Percentiles rank a stretch among this genome's conserved stretches.
Evolutionary conservation across 2,329 filamentous ascomycete species (phyloP).

Genomic region (Alternaria ventricosa): DNA sequence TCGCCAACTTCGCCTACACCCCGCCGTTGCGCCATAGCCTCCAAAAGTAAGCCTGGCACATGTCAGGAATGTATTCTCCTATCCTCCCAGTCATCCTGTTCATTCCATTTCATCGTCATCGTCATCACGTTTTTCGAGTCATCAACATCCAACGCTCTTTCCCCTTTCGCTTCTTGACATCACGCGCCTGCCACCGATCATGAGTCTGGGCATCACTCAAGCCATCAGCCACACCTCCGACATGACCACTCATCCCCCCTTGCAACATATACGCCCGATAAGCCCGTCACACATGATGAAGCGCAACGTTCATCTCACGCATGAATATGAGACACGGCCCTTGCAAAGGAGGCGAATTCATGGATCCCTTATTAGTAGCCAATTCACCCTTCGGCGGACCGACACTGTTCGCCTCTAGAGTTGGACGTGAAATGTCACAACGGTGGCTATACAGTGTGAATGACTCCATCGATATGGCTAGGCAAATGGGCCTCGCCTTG

Average conservation of each 20-base stretch:
- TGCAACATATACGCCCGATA: neutral
- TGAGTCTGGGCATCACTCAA: neutral
- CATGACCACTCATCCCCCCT: conserved; percentile 4
- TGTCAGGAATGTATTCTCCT: neutral
- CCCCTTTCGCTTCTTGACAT: neutral
- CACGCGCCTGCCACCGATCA: conserved; percentile 2
- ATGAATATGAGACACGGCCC: neutral
- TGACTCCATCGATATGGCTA: neutral
- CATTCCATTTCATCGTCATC: neutral
- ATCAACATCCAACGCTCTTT: neutral
- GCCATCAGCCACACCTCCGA: conserved; percentile 7
- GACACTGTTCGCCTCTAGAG: neutral
- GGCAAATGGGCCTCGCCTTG: neutral
- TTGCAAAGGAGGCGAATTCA: neutral
- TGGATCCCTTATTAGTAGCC: neutral
- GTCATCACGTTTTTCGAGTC: neutral
- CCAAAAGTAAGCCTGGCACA: conserved; percentile 2
- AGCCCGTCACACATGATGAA: neutral
- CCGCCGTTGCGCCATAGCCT: conserved; percentile 8
- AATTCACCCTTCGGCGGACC: neutral
- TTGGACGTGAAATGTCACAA: neutral
- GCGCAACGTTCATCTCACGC: neutral
- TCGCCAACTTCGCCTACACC: conserved; percentile 2
- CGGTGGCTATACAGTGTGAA: neutral
- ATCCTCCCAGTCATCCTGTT: neutral